Base-by-base conservation (phyloP, 306 rosid genomes). In the Ziziphus jujuba region DNA sequence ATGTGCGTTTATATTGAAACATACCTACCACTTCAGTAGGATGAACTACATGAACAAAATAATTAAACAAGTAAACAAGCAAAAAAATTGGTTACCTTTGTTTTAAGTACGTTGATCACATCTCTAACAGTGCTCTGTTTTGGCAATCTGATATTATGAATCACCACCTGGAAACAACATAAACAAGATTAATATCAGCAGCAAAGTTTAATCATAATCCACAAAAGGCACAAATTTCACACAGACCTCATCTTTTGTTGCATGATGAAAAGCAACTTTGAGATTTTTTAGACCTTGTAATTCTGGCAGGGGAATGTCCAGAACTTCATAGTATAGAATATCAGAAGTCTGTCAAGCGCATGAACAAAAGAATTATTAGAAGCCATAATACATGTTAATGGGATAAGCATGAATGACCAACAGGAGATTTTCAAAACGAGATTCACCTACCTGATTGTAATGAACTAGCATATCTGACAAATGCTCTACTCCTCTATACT, bases 231-330 rank as follows among this genome's bases (percentile, higher is more conserved):
- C 63, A 38, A 44, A 47, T 47, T 58, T 38, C 44, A 34, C 38
- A 78, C 85, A 5, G 67, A 91, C 97, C 81, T 91, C 97, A 79
- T 86, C 97, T 77, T 86, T 91, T 53, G 84, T 79, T 40, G 95
- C 82, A 61, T 82, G 89, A 81, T 88, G 92, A 76, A 84, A 82
- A 66, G 95, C 91, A 81, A 91, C 87, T 80, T 86, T 91, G 63
- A 91, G 85, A 58, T 85, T 82, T 67, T 91, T 91, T 24, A 86
- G 76, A 70, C 97, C 81, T 75, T 91, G 89, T 63, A 88, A 70
- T 77, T 91, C 95, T 28, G 96, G 97, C 16, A 88, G 91, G 68
- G 97, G 96, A 59, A 91, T 88, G 71, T 89, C 96, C 84, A 89
- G 66, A 21, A 87, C 84, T 75, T 89, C 96, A 63, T 84, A 89